phyloP scores from a whole-genome alignment of 129 eudicot species.

The Glebionis coronaria region DNA sequence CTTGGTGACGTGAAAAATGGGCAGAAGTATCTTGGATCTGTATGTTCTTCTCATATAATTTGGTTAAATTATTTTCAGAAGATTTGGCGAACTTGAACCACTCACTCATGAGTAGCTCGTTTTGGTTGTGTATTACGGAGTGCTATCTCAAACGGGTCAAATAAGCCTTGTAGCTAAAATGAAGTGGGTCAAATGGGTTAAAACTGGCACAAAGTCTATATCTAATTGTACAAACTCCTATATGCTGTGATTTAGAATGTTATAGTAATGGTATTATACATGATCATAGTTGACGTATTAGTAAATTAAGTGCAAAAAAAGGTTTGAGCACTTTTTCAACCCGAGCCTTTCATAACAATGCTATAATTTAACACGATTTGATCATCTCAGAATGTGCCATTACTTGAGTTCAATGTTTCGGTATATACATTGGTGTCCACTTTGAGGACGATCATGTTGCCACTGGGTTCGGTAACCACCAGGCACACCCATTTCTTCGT shows the following conservation, averaged over 20 bases:
- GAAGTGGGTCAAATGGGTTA: neutral
- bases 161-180: neutral
- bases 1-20: conserved; percentile 67
- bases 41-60: neutral
- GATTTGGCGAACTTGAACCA: too few species aligned
- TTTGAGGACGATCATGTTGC: conserved; percentile 83
- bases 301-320: too few species aligned
- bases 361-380: neutral
- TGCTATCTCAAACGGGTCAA: neutral
- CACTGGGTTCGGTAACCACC: conserved; percentile 83
- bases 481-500: conserved; percentile 74
- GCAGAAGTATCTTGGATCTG: conserved; percentile 5
- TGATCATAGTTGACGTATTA: too few species aligned
- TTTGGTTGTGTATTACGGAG: neutral
- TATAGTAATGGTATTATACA: too few species aligned
- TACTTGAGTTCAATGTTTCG: neutral
- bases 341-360: neutral
- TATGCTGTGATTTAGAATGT: too few species aligned
- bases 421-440: conserved; percentile 60
- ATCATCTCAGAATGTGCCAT: neutral
- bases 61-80: neutral
- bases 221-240: neutral
- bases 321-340: neutral
- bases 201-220: neutral
- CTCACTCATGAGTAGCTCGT: neutral